Base-by-base conservation (phyloP, 345 rosid species). In the Dipteronia sinensis region DNA sequence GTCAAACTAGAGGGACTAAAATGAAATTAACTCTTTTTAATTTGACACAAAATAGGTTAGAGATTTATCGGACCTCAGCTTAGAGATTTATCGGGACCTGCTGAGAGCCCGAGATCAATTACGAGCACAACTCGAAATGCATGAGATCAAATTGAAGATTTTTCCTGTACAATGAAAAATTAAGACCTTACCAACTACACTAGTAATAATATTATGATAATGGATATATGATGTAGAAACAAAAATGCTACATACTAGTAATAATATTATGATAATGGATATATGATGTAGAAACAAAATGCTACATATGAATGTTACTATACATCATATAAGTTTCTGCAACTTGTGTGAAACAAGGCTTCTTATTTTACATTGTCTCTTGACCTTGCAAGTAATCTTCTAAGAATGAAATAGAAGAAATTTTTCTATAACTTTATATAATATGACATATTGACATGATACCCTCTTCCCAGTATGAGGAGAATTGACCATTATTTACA, bases 391-490 rank as follows among this genome's bases (percentile, higher is more conserved):
- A 49, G 11, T 31, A 3, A 15, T 16, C 19, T 42, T 51, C 34
- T 29, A 47, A 10, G 15, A 34, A 38, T 6, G n/a, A 20, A 13
- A 58, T 1, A 40, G 69, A 46, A 29, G 74, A 59, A 25, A 25
- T 62, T 23, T 23, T 2, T 7, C 16, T n/a, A 13, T 29, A 75
- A 20, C 20, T 65, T 65, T 17, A 51, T 2, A 29, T 2, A n/a
- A 38, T 19, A 62, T 16, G 49, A 46, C 27, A 27, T 27, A 27
- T 27, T 27, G 27, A 27, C 19, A 10, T 64, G 49, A 65, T 29
- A 34, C 61, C 77, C 77, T 74, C 69, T 64, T 74, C 47, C 77
- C 27, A 17, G 2, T 64, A 44, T 6, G 51, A 65, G 62, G n/a
- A 20, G 8, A 27, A 27, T 7, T 7, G 65, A 66, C 20, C 65